Evolutionary conservation across 2,329 filamentous ascomycete genomes (phyloP).

Genomic region (Didymella arachidicola): DNA sequence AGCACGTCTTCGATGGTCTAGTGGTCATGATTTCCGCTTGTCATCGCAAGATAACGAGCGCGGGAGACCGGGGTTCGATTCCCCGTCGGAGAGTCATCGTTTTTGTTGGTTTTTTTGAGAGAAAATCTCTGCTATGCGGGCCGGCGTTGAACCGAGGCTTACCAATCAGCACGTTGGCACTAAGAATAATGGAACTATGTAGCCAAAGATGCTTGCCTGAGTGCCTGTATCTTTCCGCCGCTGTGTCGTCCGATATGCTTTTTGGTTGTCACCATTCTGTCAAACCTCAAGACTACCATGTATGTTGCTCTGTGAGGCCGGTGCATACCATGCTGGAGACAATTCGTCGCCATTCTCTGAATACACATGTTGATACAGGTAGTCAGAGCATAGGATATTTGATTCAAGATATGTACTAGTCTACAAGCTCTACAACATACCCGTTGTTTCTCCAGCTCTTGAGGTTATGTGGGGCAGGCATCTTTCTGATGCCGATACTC

Average conservation of each 20-base stretch:
- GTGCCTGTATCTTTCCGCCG: not conserved
- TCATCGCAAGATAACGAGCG: not conserved
- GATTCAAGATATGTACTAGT: too few relatives aligned
- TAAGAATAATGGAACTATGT: not conserved
- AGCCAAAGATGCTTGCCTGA: not conserved
- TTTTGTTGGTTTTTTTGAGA: not conserved
- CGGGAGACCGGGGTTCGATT: conserved; percentile 24
- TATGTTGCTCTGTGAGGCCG: not conserved
- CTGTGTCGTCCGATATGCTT: not conserved
- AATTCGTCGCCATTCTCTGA: not conserved
- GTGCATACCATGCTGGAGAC: not conserved
- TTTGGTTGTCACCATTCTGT: not conserved
- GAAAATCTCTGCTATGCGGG: not conserved
- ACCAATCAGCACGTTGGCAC: not conserved
- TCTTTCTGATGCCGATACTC: too few relatives aligned
- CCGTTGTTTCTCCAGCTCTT: too few relatives aligned
- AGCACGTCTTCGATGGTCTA: conserved; percentile 8
- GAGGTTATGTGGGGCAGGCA: too few relatives aligned
- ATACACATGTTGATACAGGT: not conserved
- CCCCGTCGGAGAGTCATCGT: conserved; percentile 19
- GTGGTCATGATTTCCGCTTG: conserved; percentile 25
- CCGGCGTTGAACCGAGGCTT: not conserved
- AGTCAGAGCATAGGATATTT: too few relatives aligned
- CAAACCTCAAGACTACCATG: not conserved
- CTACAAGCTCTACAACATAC: too few relatives aligned